Percentiles rank a stretch among this genome's conserved stretches.
Conservation (phyloP, 208 protist species). For the Leishmania tropica region DNA sequence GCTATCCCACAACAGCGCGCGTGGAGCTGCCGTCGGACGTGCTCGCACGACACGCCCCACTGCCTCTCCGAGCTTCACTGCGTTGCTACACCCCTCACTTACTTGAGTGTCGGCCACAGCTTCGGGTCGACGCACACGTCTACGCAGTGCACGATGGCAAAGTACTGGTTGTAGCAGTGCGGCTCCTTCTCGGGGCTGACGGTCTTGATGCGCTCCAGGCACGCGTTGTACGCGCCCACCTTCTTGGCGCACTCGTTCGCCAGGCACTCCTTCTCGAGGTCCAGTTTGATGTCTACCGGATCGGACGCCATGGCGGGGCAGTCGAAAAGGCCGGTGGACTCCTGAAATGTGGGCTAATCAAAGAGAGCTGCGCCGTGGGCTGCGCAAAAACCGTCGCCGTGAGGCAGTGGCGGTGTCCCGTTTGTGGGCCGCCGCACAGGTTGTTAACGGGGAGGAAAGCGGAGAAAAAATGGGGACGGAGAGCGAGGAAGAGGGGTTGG, state of each 20-base stretch:
- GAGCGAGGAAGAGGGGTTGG: background rate
- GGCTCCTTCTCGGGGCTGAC: constrained; percentile 64
- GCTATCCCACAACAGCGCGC: background rate
- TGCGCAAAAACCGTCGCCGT: too few species aligned
- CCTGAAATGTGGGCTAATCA: background rate
- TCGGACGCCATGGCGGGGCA: constrained; percentile 47
- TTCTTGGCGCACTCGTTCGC: constrained; percentile 63
- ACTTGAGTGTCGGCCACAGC: constrained; percentile 80
- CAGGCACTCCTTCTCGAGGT: constrained; percentile 78
- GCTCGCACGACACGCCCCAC: background rate
- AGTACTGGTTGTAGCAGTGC: constrained; percentile 84
- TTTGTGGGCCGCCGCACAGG: background rate
- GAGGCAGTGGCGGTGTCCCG: background rate
- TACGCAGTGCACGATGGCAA: constrained; percentile 83
- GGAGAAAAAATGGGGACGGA: background rate
- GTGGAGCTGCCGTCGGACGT: background rate
- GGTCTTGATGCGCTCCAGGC: constrained; percentile 80
- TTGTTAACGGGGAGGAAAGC: background rate
- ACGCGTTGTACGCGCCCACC: constrained; percentile 62
- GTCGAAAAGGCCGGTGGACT: background rate
- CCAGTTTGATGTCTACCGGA: constrained; percentile 73
- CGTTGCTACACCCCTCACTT: background rate
- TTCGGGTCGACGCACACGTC: constrained; percentile 81
- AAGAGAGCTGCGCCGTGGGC: background rate
- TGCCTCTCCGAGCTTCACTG: background rate